Evolutionary conservation across 768 basidiomycete species (phyloP).

Genomic region (Lentinula boryana): DNA sequence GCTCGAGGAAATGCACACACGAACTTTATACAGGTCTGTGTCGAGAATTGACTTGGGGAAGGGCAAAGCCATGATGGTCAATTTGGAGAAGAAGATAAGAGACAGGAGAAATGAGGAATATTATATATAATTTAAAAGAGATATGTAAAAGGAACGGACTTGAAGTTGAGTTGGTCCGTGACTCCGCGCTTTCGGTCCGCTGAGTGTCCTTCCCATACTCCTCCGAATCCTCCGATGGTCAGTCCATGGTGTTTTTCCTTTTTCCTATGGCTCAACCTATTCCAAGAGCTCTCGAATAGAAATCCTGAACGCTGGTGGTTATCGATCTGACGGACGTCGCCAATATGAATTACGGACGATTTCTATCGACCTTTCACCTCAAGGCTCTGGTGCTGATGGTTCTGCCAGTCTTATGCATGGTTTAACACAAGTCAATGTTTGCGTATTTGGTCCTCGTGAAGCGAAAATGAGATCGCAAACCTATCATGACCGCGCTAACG

Average conservation of each 20-base stretch:
- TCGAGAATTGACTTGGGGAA: slow-evolving; percentile 66
- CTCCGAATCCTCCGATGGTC: neutral
- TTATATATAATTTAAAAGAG: neutral
- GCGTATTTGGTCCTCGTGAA: slow-evolving; percentile 91
- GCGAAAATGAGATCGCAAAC: slow-evolving; percentile 75
- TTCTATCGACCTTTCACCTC: slow-evolving; percentile 68
- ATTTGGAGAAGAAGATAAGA: neutral
- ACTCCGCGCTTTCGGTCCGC: too few relatives aligned
- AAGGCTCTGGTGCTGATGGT: slow-evolving; percentile 72
- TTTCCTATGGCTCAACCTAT: neutral
- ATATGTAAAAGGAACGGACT: neutral
- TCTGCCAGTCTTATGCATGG: slow-evolving; percentile 83
- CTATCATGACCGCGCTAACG: slow-evolving; percentile 79
- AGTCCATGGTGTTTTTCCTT: neutral
- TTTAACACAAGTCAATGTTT: slow-evolving; percentile 80
- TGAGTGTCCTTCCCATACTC: neutral
- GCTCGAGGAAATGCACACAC: neutral
- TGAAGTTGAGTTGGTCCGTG: neutral
- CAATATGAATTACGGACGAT: slow-evolving; percentile 88
- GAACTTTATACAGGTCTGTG: slow-evolving; percentile 91
- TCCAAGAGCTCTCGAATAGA: slow-evolving; percentile 52
- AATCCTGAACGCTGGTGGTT: slow-evolving; percentile 79
- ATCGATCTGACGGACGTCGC: slow-evolving; percentile 88
- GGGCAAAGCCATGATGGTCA: neutral
- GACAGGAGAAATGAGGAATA: neutral